Base-by-base conservation (phyloP, 495 filamentous ascomycete species). In the Tuber brumale region DNA sequence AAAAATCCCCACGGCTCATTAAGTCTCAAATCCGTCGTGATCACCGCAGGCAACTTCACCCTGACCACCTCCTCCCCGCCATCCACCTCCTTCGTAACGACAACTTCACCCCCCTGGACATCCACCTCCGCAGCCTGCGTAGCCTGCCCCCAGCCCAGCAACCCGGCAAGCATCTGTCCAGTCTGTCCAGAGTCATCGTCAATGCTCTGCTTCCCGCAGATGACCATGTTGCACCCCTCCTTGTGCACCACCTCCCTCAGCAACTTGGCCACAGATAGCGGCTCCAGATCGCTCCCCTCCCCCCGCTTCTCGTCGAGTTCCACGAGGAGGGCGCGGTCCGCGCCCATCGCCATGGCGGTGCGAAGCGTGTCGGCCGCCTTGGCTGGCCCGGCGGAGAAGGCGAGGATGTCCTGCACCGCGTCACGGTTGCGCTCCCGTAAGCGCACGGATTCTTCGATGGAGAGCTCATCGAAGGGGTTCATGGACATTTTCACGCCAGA, bases 401-500 rank as follows among this genome's bases (percentile, higher is more conserved):
- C 93, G 83, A 95, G 89, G 84, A 99, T 99, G 85, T 97, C 94
- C 66, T 91, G 88, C 79, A 99, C 94, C 80, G 84, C 84, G 76
- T 85, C 78, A 71, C 74, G 76, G 81, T 89, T 88, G 85, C 91
- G 90, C 85, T 97, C 95, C 81, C 95, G 95, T 80, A 98, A 90
- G 27, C 93, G 93, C 75, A 97, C 91, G 78, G 94, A 92, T 86
- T 97, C 95, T 86, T 99, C 95, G 85, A 99, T 89, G 74, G 93
- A 94, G 84, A 99, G 93, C 85, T 98, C 95, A 86, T 99, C 95
- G 87, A 99, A 99, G 71, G 95, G 95, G 89, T 99, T 99, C 88
- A 98, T 93, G 85, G 89, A 92, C 88, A 97, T 95, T 86, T 98
- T 99, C 81, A 98, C 94, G 80, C 92, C 92, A 70, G 89, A 85